Base-by-base conservation (phyloP, 2,329 filamentous ascomycete species). In the Aspergillus cejpii region DNA sequence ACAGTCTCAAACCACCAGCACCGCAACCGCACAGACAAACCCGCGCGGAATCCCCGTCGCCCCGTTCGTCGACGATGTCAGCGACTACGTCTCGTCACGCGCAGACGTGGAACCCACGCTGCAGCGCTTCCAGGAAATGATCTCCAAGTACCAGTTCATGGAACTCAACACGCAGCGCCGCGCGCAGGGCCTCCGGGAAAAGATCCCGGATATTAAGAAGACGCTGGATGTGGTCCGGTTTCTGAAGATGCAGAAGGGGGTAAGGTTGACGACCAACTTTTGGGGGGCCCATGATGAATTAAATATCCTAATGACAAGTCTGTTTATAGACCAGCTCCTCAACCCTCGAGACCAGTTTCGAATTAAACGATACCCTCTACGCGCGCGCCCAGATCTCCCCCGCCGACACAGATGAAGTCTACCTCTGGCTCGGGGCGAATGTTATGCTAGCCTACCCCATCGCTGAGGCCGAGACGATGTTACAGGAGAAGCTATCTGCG, bases 131-230 rank as follows among this genome's bases (percentile, higher is more conserved):
- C 70, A 73, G 55, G 71, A 74, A 53, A 69, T 69, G 61, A 63
- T 66, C 64, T 94, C 89, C 58, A 98, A 98, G 77, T 98, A 98
- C 74, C 92, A 97, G 68, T 98, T 97, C 72, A 98, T 98, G 92
- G 89, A 97, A 72, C 76, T 85, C 64, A 97, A 95, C 68, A 86
- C 92, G 47, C 85, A 94, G 67, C 79, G 88, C 52, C 80, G 92
- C 38, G 84, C 86, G 42, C 75, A 78, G 3, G 89, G 90, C 2
- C 73, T 98, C 44, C 86, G 84, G 61, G 90, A 96, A 62, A 98
- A 97, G 74, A 89, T 98, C 55, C 92, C 92, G 0, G 92, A 98
- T 65, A 97, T 98, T 53, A 83, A 87, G 60, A 96, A 96, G 75
- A 97, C 92, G 1, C 71, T 97, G 48, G 91, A 97, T 48, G 92